Percentiles rank a stretch among this genome's conserved stretches.
These are phyloP conservation scores for Fermentozyma sake DNA, from an alignment of 1,139 yeast genomes.

Conservation along the genomic window DNA sequence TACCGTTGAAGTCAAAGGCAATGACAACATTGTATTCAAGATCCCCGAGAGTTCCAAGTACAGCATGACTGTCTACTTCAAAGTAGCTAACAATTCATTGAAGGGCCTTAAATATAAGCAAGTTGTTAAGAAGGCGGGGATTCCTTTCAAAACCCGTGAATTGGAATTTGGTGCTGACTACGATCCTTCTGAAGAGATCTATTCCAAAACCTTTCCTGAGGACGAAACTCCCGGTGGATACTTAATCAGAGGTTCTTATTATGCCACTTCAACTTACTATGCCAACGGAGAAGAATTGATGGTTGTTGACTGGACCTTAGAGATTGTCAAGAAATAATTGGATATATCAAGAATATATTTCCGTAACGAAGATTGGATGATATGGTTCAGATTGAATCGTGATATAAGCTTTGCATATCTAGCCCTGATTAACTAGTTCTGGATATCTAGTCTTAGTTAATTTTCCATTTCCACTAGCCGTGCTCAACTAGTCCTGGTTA, in stretches of 20 bases:
- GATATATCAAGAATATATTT: conserved; percentile 1
- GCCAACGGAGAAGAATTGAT: conserved; percentile 28
- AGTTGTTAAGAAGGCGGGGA: conserved; percentile 36
- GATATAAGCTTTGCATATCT: no score
- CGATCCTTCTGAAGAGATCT: conserved; percentile 28
- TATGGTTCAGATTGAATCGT: background rate
- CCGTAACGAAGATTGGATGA: conserved; percentile 5
- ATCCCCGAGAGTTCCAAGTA: conserved; percentile 41
- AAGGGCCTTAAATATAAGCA: conserved; percentile 34
- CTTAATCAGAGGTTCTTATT: conserved; percentile 34
- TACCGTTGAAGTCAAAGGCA: conserved; percentile 25
- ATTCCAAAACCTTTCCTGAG: conserved; percentile 27
- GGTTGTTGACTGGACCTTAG: conserved; percentile 32
- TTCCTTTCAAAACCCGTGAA: conserved; percentile 30
- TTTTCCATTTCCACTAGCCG: background rate
- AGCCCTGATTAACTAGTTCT: no score
- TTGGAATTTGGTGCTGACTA: conserved; percentile 26
- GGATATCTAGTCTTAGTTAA: no score
- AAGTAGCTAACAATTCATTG: conserved; percentile 27
- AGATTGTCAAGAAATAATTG: conserved; percentile 25
- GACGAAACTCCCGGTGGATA: conserved; percentile 42
- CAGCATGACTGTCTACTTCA: conserved; percentile 30
- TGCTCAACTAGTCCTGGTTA: no score
- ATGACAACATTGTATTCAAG: conserved; percentile 23
- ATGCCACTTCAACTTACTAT: conserved; percentile 31